Percentiles rank a stretch among this genome's conserved stretches.
These are phyloP conservation scores for Cyberlindnera mississippiensis DNA, from an alignment of 805 yeast species.

Conservation along the genomic window DNA sequence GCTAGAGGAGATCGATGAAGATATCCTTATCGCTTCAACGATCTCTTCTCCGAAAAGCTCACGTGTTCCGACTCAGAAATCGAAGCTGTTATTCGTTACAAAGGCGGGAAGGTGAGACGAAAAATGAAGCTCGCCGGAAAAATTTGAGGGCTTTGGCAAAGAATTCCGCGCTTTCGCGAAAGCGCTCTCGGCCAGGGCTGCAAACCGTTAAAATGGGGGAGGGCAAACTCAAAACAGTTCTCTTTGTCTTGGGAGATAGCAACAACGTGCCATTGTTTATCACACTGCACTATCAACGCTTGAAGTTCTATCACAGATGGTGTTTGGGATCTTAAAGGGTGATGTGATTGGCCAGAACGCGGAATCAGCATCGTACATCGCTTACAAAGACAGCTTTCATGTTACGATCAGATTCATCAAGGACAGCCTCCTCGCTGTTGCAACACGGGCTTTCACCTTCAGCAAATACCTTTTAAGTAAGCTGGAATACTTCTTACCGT, in stretches of 20 bases:
- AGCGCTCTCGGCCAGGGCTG: not conserved
- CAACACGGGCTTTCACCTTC: not conserved
- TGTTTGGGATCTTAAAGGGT: not conserved
- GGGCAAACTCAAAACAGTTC: too few relatives aligned
- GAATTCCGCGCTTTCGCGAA: too few relatives aligned
- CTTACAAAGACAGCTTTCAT: not conserved
- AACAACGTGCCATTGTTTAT: not conserved
- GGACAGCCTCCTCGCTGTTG: not conserved
- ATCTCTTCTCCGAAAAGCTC: not conserved
- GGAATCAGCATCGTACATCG: slow-evolving; percentile 2
- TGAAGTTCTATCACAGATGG: not conserved
- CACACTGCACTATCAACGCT: not conserved
- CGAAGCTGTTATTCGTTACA: too few relatives aligned
- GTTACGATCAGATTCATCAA: slow-evolving; percentile 1
- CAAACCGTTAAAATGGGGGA: not conserved
- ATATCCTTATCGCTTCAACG: slow-evolving; percentile 4
- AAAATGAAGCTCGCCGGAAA: not conserved
- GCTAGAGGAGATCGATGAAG: not conserved
- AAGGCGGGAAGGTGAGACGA: too few relatives aligned
- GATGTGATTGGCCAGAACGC: not conserved
- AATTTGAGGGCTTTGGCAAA: too few relatives aligned
- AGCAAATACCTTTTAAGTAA: not conserved
- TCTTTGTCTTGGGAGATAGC: too few relatives aligned
- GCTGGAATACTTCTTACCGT: slow-evolving; percentile 1
- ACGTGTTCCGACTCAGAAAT: too few relatives aligned